Base-by-base conservation (phyloP, 2,329 filamentous ascomycete genomes). In the Hymenoscyphus repandus region DNA sequence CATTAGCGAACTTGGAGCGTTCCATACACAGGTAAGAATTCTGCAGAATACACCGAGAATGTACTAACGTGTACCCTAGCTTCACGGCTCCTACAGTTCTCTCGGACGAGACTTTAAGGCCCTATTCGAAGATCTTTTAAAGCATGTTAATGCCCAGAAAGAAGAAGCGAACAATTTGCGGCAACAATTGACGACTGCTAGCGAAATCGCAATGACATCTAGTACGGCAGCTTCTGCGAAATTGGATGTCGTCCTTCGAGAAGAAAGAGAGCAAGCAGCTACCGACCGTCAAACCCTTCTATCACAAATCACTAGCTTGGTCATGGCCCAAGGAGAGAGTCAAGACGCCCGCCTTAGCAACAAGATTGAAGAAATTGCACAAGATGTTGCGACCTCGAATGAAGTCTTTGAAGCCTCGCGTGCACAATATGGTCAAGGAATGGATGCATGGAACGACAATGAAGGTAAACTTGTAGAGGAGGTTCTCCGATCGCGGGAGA, bases 21-120 rank as follows among this genome's bases (percentile, higher is more conserved):
- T 97, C 63, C 90, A 96, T 67, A 80, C 76, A 45, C 83, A 83
- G 67, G 76, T 75, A 69, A 64, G 68, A 44, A 6, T 12, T 34
- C n/a, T 11, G 9, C 5, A 33, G 6, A 22, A 20, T n/a, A 22
- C 3, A 13, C 5, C 13, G n/a, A 13, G 10, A 11, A 45, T 15
- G 9, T 22, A 5, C 33, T 50, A 60, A 67, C 47, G 68, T 41
- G 13, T 41, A 22, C n/a, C 33, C 33, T 58, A 92, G 74, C 78
- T 97, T 30, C 90, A 95, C 62, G 72, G 80, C 11, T 96, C 92
- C 0, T 96, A 96, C 67, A 86, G 84, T 58, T 78, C 81, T 1
- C 78, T 97, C 1, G 90, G 90, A 7, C 84, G 85, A 53, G 90
- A 97, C 59, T 90, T 96, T 72, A 95, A 92, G 66, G 72, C 74